Evolutionary conservation across 495 filamentous ascomycete genomes (phyloP).

Genomic region (Cudoniella acicularis): DNA sequence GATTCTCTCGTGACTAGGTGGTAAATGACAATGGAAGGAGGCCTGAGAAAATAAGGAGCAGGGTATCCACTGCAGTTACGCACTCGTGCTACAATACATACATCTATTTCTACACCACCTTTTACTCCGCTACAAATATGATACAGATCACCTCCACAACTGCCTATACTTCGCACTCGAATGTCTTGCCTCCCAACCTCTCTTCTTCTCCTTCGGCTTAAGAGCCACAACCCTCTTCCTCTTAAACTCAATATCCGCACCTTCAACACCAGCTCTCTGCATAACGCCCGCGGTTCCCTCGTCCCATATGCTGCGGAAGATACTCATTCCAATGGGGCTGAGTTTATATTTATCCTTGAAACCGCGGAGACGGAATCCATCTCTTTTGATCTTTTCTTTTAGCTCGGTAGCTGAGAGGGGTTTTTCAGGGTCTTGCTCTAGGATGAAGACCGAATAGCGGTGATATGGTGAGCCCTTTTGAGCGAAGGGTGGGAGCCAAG

Average conservation of each 20-base stretch:
- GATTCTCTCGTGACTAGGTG: too few relatives aligned
- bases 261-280: conserved; percentile 67
- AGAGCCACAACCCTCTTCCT: conserved; percentile 55
- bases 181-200: conserved; percentile 55
- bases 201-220: conserved; percentile 47
- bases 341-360: conserved; percentile 66
- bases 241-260: conserved; percentile 80
- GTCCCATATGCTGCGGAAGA: conserved; percentile 92
- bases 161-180: conserved; percentile 49
- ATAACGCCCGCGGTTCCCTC: conserved; percentile 81
- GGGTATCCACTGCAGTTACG: too few relatives aligned
- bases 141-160: conserved; percentile 36
- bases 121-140: not conserved
- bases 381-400: conserved; percentile 48
- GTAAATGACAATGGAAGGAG: too few relatives aligned
- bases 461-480: conserved; percentile 93
- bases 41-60: too few relatives aligned
- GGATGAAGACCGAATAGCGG: conserved; percentile 74
- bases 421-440: conserved; percentile 67
- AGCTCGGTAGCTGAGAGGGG: conserved; percentile 57
- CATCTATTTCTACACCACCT: not conserved
- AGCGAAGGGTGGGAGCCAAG: conserved; percentile 80
- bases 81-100: conserved; percentile 2
- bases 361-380: conserved; percentile 66
- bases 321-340: conserved; percentile 70